A percentile compares a stretch with the other conserved stretches of the same genome.
phyloP scores from a whole-genome alignment of 139 green algal species.

The Astrephomene gubernaculifera region DNA sequence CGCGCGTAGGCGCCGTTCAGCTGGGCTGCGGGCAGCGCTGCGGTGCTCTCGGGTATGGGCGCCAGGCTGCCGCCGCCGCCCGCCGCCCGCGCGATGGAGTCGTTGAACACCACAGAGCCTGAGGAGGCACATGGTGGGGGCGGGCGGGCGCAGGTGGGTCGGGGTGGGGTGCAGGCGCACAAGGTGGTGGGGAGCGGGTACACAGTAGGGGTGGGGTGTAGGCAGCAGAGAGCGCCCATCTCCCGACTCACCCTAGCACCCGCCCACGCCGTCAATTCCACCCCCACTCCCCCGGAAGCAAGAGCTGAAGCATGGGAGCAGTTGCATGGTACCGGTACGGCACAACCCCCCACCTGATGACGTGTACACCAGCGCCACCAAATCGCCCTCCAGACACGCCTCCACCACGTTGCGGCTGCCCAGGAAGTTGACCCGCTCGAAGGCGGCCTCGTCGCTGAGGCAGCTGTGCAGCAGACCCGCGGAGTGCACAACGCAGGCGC shows the following conservation, averaged over 20 bases:
- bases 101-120: constrained; percentile 20
- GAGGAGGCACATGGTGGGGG: neutral
- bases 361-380: constrained; percentile 19
- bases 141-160: too few species aligned
- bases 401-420: constrained; percentile 43
- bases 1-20: constrained; percentile 22
- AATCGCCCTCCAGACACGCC: constrained; percentile 26
- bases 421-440: constrained; percentile 20
- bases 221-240: too few species aligned
- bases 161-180: too few species aligned
- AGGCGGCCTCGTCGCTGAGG: neutral
- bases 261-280: too few species aligned
- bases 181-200: too few species aligned
- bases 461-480: neutral
- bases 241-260: too few species aligned
- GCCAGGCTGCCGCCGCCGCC: neutral
- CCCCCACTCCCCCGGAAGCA: too few species aligned
- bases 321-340: too few species aligned
- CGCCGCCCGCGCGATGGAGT: neutral
- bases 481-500: neutral
- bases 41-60: neutral
- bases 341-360: constrained; percentile 33
- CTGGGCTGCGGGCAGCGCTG: neutral
- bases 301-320: too few species aligned
- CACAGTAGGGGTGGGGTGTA: too few species aligned